Evolutionary conservation across 371 early-diverging fungal species (phyloP), one percentile per base, ranked within the genome.

Genomic region (Phascolomyces articulosus): DNA sequence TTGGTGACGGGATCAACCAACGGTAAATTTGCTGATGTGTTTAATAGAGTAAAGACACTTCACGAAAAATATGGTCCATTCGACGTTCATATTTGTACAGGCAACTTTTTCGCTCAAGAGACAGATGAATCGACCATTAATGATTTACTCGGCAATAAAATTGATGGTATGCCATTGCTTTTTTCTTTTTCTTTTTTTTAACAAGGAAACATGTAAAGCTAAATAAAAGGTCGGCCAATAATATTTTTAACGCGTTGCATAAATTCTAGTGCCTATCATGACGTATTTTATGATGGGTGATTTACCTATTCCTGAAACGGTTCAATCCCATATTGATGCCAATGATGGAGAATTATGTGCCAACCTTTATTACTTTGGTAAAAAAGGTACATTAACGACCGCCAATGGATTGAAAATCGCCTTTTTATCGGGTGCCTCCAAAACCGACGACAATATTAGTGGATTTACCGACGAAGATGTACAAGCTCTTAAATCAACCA

Each of bases 11-110:
- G 92, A 4, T 88, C 92, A 4, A 85, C 87, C 4, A 85, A 88
- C 62, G 90, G 92, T 28, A 72, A 85, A 48, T 85, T 92, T 55
- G 63, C 73, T 41, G 80, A 80, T 23, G 79, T 88, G 38, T 88
- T 93, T 57, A 60, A 79, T 38, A 94, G 93, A 71, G 83, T 90
- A 63, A 82, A 85, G 27, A 82, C 89, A 34, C 85, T 95, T 63
- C 83, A 95, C 73, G 69, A 78, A 24, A 95, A 95, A 70, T 84
- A 90, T 64, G 95, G 95, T 0, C 95, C 96, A 9, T 96, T 96
- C 68, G 92, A 92, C 53, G 70, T 92, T 20, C 75, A 92, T 38
- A 77, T 96, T 7, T 87, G 92, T 48, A 80, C 85, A 0, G 96
- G 96, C 47, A 91, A 95, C 79, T 89, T 96, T 55, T 94, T 94